Base-by-base conservation (phyloP, 768 basidiomycete species). In the Cubamyces sp. region DNA sequence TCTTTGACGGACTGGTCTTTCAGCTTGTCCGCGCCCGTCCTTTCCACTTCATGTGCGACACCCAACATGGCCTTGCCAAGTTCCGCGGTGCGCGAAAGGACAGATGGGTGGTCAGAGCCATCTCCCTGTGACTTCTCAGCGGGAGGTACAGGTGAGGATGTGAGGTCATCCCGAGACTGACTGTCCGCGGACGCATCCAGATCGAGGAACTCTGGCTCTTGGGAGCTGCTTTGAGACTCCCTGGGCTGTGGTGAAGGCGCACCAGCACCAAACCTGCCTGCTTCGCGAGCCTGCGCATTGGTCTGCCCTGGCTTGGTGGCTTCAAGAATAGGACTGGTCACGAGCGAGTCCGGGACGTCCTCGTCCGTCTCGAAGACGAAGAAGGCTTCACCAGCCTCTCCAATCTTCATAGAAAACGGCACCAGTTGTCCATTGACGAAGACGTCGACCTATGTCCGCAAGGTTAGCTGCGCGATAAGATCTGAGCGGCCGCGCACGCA, bases 301-400 rank as follows among this genome's bases (percentile, higher is more conserved):
- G 62, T 65, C 69, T 61, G 73, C 54, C 61, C 79, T 26, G 78
- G 70, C 51, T 71, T 77, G 3, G 87, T 87, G 9, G 90, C 85
- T 63, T 87, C 80, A 15, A 96, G 84, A 23, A 99, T 78, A 25
- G 97, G 97, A 76, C 91, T 94, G 0, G 97, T 99, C 65, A 95
- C 90, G 64, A 99, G 85, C 72, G 95, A 92, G 49, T 85, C 90
- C 3, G 97, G 96, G 30, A 98, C 88, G 61, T 98, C 94, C 41
- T 89, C 92, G 42, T 96, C 92, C 0, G 96, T 98, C 75, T 99
- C 96, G 67, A 98, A 94, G 42, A 99, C 91, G 70, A 98, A 98
- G 81, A 98, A 99, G 0, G 96, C 97, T 76, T 99, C 97, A 5
- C 97, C 97, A 1, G 97, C 94, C 61, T 98, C 97, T 42, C 95